These are phyloP conservation scores for Talaromyces sp. DNA, from an alignment of 2,329 filamentous ascomycete species.

Conservation along the genomic window DNA sequence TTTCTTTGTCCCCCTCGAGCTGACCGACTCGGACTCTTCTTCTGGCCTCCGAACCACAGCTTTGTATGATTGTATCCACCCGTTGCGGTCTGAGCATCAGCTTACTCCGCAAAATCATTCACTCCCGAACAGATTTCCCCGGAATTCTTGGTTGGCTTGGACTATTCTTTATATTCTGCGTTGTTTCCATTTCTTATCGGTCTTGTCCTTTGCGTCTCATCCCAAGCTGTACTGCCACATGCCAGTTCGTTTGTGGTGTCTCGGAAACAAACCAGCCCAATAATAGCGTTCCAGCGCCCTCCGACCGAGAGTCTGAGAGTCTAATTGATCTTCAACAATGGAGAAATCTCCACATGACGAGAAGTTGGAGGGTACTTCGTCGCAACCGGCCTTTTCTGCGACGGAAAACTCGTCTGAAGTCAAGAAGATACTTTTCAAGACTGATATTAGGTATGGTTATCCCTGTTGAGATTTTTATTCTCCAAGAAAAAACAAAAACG, in stretches of 20 bases:
- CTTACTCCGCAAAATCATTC: background rate
- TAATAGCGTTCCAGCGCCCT: background rate
- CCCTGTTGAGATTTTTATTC: background rate
- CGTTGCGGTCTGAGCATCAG: background rate
- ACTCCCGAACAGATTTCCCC: slow-evolving; percentile 4
- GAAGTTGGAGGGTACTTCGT: slow-evolving; percentile 24
- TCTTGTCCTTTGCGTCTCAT: background rate
- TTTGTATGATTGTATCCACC: background rate
- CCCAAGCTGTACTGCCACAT: background rate
- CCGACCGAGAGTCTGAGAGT: background rate
- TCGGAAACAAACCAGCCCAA: background rate
- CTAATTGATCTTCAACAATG: background rate
- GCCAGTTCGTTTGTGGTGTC: background rate
- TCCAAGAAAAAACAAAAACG: too few species aligned
- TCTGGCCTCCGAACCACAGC: background rate
- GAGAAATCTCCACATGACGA: slow-evolving; percentile 16
- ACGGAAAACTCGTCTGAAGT: slow-evolving; percentile 30
- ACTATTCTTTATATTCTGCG: background rate
- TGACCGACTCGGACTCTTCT: slow-evolving; percentile 1
- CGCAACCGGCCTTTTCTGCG: slow-evolving; percentile 21
- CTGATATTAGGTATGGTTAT: slow-evolving; percentile 48
- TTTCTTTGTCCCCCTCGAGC: background rate
- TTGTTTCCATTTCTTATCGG: background rate
- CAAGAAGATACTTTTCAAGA: slow-evolving; percentile 49
- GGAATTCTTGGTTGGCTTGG: background rate